phyloP scores from a whole-genome alignment of 2,329 filamentous ascomycete genomes.

The Tolypocladium album region DNA sequence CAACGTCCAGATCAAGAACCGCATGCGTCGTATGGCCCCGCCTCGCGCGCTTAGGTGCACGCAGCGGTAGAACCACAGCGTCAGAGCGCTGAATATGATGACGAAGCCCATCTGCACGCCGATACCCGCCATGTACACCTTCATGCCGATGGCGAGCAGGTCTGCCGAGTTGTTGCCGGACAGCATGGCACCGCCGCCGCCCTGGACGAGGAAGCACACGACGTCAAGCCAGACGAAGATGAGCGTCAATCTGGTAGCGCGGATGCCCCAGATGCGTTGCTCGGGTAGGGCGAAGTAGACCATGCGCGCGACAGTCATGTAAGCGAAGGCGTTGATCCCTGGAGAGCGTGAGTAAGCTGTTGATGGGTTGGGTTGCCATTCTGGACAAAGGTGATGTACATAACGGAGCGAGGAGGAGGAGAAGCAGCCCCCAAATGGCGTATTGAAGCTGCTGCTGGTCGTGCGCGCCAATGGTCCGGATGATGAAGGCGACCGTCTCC shows the following conservation, averaged over 20 bases:
- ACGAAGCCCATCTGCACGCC: constrained; percentile 26
- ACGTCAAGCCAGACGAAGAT: constrained; percentile 37
- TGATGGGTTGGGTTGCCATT: not conserved
- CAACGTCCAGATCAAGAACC: constrained; percentile 21
- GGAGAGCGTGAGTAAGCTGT: not conserved
- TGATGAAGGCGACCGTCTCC: constrained; percentile 26
- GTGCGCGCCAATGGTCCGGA: constrained; percentile 22
- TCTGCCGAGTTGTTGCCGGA: constrained; percentile 11
- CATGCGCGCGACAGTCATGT: constrained; percentile 31
- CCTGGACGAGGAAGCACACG: constrained; percentile 35
- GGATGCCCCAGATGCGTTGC: constrained; percentile 23
- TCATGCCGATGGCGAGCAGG: constrained; percentile 21
- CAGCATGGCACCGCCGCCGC: constrained; percentile 24
- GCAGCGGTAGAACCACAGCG: constrained; percentile 21
- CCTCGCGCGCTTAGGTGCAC: constrained; percentile 11
- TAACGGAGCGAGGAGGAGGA: constrained; percentile 30
- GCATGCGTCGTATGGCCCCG: constrained; percentile 16
- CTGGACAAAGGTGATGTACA: constrained; percentile 13
- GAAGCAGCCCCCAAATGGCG: constrained; percentile 18
- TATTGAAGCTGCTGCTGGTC: constrained; percentile 25
- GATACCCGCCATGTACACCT: constrained; percentile 28
- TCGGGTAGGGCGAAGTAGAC: constrained; percentile 27
- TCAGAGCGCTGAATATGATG: constrained; percentile 23
- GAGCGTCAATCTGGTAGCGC: constrained; percentile 26
- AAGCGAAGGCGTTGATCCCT: constrained; percentile 33